These are phyloP conservation scores for Sarcodon sp. DNA, from an alignment of 768 basidiomycete genomes.

Conservation along the genomic window DNA sequence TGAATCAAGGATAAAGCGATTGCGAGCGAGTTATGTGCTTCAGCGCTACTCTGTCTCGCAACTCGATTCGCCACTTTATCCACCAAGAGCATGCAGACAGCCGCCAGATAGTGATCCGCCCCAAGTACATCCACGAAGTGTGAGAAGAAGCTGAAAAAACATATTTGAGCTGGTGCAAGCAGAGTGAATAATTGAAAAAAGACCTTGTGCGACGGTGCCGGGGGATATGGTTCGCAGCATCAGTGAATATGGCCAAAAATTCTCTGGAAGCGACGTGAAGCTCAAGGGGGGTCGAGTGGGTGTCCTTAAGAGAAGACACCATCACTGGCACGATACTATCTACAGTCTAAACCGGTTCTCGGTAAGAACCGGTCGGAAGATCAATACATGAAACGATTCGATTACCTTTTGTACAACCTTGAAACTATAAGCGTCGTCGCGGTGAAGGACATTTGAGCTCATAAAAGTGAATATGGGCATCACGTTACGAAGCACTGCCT, in stretches of 20 bases:
- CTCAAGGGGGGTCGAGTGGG: constrained; percentile 38
- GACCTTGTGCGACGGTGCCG: constrained; percentile 86
- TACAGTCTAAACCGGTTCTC: constrained; percentile 48
- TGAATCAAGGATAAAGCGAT: constrained; percentile 59
- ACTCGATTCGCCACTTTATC: constrained; percentile 66
- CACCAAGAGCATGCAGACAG: constrained; percentile 73
- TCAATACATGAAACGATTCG: not conserved
- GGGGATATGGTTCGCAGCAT: constrained; percentile 85
- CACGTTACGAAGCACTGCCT: constrained; percentile 84
- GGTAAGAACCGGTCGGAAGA: not conserved
- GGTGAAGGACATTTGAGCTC: constrained; percentile 96
- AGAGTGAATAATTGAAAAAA: constrained; percentile 11
- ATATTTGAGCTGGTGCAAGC: constrained; percentile 4
- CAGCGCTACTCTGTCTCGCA: constrained; percentile 46
- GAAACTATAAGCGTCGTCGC: constrained; percentile 93
- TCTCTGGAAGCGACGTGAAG: constrained; percentile 63
- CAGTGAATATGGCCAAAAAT: constrained; percentile 85
- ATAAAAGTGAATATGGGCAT: constrained; percentile 99
- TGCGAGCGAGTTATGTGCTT: constrained; percentile 43
- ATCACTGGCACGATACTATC: constrained; percentile 91
- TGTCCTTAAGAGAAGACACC: constrained; percentile 60
- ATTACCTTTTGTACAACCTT: constrained; percentile 84
- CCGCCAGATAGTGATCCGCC: constrained; percentile 65
- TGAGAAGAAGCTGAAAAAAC: constrained; percentile 59
- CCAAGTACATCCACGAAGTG: constrained; percentile 81